Base-by-base conservation (phyloP, 495 filamentous ascomycete genomes). In the Trichocladium antarcticum region DNA sequence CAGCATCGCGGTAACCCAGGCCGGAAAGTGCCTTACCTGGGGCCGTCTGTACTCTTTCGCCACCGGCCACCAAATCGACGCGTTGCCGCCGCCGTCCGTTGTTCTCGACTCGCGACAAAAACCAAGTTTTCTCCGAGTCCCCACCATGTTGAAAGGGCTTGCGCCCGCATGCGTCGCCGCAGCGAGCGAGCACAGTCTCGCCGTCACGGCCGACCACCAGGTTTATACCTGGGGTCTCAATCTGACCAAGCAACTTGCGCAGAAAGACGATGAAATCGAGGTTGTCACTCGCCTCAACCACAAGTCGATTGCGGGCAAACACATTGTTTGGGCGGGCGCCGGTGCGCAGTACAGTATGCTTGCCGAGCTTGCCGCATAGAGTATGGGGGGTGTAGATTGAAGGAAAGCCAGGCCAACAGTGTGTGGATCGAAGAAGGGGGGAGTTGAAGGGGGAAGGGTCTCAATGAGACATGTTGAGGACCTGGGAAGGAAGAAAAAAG, bases 201-300 rank as follows among this genome's bases (percentile, higher is more conserved):
- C 70, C 3, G 62, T 85, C 42, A 69, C 71, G 19, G 63, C 57
- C 11, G 66, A 67, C 3, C 79, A 81, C 7, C 67, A 67, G 32
- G 78, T 79, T 3, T 82, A 73, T 50, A 72, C 72, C n/a, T 86
- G 82, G 83, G 83, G 83, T 0, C 83, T 82, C 62, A 76, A 71
- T n/a, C 67, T 67, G 10, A 76, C 74, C 43, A 82, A 78, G 53
- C 82, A 85, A 62, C 76, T 76, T n/a, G 82, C 81, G 1, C 73
- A 70, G 29, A 70, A 66, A 9, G 66, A 58, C 2, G 75, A 77
- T 8, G 76, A 80, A 50, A 61, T 84, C 20, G 58, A 72, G 32
- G 51, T 68, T 11, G 74, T 80, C 0, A 81, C 73, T 1, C 47
- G 69, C 22, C 74, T 86, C 38, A 71, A 77, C 50, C 81, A 81